Conservation (phyloP, 2,329 filamentous ascomycete genomes). For the Aspergillus floridensis region DNA sequence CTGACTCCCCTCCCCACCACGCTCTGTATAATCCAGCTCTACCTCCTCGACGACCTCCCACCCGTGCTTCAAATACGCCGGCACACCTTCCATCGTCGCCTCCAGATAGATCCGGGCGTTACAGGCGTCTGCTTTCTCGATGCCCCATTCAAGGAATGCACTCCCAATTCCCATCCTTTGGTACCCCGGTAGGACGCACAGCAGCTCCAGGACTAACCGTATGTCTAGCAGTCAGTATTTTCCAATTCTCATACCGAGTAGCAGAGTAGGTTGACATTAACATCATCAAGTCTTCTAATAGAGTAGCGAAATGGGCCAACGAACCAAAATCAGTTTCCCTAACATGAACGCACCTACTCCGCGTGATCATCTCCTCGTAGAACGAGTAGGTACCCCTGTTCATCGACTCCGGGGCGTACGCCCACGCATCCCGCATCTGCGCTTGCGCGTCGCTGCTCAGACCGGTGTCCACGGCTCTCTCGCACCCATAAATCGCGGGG, state of each 20-base stretch:
- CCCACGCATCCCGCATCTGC: background rate
- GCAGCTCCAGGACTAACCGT: background rate
- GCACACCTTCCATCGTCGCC: slow-evolving; percentile 49
- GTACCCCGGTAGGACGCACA: background rate
- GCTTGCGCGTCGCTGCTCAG: background rate
- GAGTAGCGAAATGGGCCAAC: background rate
- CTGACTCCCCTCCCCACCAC: slow-evolving; percentile 23
- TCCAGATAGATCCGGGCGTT: slow-evolving; percentile 51
- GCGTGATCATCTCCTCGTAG: background rate
- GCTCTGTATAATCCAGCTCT: slow-evolving; percentile 34
- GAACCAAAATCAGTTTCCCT: background rate
- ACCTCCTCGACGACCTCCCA: slow-evolving; percentile 44
- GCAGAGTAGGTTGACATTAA: no score
- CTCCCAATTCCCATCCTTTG: background rate
- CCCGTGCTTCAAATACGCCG: slow-evolving; percentile 51
- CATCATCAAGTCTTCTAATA: no score
- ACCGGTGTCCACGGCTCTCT: background rate
- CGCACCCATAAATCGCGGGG: background rate
- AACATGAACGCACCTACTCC: background rate
- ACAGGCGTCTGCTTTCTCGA: slow-evolving; percentile 46
- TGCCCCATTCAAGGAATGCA: slow-evolving; percentile 40
- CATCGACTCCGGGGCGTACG: background rate
- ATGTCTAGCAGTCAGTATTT: background rate
- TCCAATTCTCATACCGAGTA: no score
- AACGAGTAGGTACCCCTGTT: background rate